phyloP scores from a whole-genome alignment of 495 filamentous ascomycete species.

The Penicillium goetzii region DNA sequence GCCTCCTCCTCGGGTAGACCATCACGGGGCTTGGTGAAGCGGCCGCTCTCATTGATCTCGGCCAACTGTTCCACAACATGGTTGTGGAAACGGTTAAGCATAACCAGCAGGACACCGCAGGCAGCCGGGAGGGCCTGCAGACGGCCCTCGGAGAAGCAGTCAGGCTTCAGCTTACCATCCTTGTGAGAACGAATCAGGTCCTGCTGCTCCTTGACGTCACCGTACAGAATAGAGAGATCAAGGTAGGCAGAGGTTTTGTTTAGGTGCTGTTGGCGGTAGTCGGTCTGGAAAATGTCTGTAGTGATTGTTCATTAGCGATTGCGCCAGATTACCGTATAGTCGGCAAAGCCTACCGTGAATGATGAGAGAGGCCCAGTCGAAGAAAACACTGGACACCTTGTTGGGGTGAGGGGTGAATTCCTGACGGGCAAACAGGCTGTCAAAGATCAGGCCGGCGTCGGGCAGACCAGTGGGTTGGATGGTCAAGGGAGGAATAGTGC shows the following conservation, averaged over 20 bases:
- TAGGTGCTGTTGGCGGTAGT: conserved; percentile 54
- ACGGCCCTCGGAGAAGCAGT: conserved; percentile 60
- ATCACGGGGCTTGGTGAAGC: conserved; percentile 64
- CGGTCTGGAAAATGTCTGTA: conserved; percentile 61
- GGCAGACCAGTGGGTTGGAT: conserved; percentile 56
- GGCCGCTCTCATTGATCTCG: conserved; percentile 70
- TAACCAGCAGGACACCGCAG: conserved; percentile 59
- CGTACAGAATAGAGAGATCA: conserved; percentile 62
- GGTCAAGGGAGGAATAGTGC: conserved; percentile 54
- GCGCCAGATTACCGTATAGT: too few species aligned
- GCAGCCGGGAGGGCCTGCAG: conserved; percentile 60
- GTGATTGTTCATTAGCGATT: conserved; percentile 10
- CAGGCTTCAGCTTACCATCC: conserved; percentile 61
- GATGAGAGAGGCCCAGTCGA: conserved; percentile 61
- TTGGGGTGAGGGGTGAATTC: conserved; percentile 59
- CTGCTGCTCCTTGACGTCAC: conserved; percentile 60
- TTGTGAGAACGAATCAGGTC: conserved; percentile 58
- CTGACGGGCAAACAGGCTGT: conserved; percentile 56
- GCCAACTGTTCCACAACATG: conserved; percentile 71
- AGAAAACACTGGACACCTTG: conserved; percentile 62
- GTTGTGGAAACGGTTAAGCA: conserved; percentile 75
- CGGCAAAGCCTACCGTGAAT: conserved; percentile 49
- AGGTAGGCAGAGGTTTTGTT: conserved; percentile 64
- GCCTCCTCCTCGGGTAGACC: conserved; percentile 51
- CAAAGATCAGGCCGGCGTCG: conserved; percentile 58